Conservation (phyloP, 2,329 filamentous ascomycete species). For the Gremmenia infestans region DNA sequence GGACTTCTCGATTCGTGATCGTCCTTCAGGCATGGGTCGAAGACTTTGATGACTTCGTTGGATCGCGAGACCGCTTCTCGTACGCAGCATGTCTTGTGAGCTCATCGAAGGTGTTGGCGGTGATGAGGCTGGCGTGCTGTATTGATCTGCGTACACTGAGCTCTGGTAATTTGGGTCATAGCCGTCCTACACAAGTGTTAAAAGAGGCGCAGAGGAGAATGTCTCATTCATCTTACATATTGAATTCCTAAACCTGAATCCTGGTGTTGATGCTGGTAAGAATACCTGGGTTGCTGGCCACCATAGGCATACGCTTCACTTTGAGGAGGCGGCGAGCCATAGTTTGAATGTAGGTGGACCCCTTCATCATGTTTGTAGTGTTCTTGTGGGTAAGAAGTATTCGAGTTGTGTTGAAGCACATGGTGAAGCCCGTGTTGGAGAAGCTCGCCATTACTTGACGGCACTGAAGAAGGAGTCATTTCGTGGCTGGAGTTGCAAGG, state of each 20-base stretch:
- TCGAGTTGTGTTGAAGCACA: slow-evolving; percentile 40
- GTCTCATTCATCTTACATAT: slow-evolving; percentile 22
- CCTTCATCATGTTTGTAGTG: slow-evolving; percentile 24
- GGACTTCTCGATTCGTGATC: slow-evolving; percentile 20
- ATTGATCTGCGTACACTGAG: slow-evolving; percentile 33
- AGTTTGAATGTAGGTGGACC: slow-evolving; percentile 23
- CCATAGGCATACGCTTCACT: slow-evolving; percentile 18
- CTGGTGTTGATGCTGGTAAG: slow-evolving; percentile 26
- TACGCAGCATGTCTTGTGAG: slow-evolving; percentile 22
- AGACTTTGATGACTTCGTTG: slow-evolving; percentile 23
- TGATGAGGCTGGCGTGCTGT: slow-evolving; percentile 49
- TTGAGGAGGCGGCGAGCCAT: slow-evolving; percentile 24
- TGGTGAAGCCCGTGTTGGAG: slow-evolving; percentile 41
- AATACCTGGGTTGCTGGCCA: slow-evolving; percentile 19
- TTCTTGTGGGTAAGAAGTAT: slow-evolving; percentile 25
- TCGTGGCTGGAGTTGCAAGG: slow-evolving; percentile 1
- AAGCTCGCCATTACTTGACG: slow-evolving; percentile 35
- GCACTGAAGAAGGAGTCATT: slow-evolving; percentile 34
- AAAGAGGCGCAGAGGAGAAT: neutral
- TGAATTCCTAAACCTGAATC: slow-evolving; percentile 21
- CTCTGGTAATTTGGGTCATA: slow-evolving; percentile 15
- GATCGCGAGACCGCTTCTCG: slow-evolving; percentile 26
- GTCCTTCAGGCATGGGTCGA: slow-evolving; percentile 25
- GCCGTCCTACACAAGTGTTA: slow-evolving; percentile 21
- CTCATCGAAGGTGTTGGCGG: slow-evolving; percentile 42